Evolutionary conservation across 164 flowering plant genomes (phyloP).

Genomic region (Macadamia tetraphylla): DNA sequence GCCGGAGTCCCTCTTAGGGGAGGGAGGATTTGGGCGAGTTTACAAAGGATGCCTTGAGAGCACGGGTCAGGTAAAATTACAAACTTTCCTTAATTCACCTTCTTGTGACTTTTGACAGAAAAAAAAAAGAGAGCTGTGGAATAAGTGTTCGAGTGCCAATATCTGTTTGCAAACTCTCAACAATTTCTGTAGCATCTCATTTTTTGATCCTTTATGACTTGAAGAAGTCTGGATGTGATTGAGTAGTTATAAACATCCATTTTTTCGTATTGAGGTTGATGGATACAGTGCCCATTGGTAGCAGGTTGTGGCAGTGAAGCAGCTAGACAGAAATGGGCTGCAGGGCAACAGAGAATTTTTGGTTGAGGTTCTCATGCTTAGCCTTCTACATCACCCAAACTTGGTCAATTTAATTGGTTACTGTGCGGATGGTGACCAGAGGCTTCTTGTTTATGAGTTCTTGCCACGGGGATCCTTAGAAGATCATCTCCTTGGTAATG

Average conservation of each 20-base stretch:
- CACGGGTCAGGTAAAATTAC: slow-evolving; percentile 29
- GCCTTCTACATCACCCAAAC: slow-evolving; percentile 37
- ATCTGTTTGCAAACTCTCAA: neutral
- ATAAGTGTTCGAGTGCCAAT: neutral
- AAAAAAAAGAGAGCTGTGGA: too few species aligned
- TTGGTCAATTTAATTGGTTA: slow-evolving; percentile 37
- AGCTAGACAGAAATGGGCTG: slow-evolving; percentile 33
- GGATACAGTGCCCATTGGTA: slow-evolving; percentile 1
- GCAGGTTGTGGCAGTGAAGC: slow-evolving; percentile 41
- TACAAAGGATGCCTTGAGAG: slow-evolving; percentile 33
- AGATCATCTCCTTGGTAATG: slow-evolving; percentile 37
- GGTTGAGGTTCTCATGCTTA: slow-evolving; percentile 42
- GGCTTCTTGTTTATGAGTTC: slow-evolving; percentile 38
- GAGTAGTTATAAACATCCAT: neutral
- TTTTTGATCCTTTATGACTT: neutral
- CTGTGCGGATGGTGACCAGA: slow-evolving; percentile 43
- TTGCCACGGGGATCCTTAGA: slow-evolving; percentile 38
- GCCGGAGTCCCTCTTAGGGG: slow-evolving; percentile 30
- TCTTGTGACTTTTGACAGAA: neutral
- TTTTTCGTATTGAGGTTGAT: neutral
- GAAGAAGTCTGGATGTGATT: neutral
- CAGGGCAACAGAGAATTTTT: slow-evolving; percentile 40
- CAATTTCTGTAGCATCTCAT: neutral
- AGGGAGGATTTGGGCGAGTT: slow-evolving; percentile 43
- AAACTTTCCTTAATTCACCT: neutral